Evolutionary conservation across 2,329 filamentous ascomycete genomes (phyloP), one percentile per base, ranked within the genome.

Genomic region (Chrysosphaeria jannelii): DNA sequence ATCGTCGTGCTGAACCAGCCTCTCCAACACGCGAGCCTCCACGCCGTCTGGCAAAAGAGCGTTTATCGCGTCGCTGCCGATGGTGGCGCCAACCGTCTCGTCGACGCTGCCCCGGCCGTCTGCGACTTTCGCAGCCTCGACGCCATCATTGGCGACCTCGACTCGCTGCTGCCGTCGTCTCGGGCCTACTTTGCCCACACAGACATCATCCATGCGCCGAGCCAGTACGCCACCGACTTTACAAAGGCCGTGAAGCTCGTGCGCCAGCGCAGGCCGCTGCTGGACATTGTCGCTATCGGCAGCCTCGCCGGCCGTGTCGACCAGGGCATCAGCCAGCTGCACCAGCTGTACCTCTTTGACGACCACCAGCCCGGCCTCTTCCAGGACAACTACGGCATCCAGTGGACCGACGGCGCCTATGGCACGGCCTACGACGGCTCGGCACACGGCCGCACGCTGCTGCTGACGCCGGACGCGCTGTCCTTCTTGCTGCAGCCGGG

Each of bases 141-240:
- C 36, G 50, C 57, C 25, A 78, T 97, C 29, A 64, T 89, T 33
- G 85, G 85, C 22, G 85, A 97, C 40, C 55, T 97, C 7, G 85
- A 97, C 46, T 91, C 81, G 4, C 48, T 93, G 10, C 47, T 47
- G 3, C 48, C 59, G 7, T 44, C 58, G 8, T 56, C 71, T 8
- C 52, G 53, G 24, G 36, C 51, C n/a, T 68, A 70, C 43, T 89
- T 79, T 44, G 49, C 50, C 54, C 24, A 30, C 7, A 56, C 75
- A 2, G 37, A 51, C 8, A 51, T 93, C 25, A 53, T 75, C 31
- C 48, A 63, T 34, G 64, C 81, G 31, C 40, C 51, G n/a, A 74
- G 88, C 38, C 75, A 93, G 42, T 60, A 88, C 34, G 70, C 67
- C 11, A 90, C 85, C 14, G 85, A 97, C 42, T 90, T 93, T 35